Base-by-base conservation (phyloP, 331 rosid species). In the Quercus lobata region DNA sequence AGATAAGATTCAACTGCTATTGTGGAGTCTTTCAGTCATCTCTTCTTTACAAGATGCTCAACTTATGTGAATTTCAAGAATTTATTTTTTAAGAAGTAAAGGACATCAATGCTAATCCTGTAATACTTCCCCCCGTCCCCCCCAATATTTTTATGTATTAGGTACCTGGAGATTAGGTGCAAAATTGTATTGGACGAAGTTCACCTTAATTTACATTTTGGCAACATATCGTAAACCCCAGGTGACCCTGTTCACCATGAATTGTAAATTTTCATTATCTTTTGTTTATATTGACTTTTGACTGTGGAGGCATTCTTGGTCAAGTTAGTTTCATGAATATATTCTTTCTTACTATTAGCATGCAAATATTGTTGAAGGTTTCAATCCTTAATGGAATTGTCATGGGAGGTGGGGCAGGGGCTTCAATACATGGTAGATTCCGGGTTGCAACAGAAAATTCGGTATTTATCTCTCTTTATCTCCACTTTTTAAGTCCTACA, bases 341-440 rank as follows among this genome's bases (percentile, higher is more conserved):
- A 14, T 2, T 12, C 78, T 73, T 70, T 77, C 76, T 66, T 79
- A 74, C 78, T 65, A 25, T 60, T 75, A 62, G 66, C 66, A 34
- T 76, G 58, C 69, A 78, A 81, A 83, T 72, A 44, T 79, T 44
- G 24, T 80, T 85, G 75, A 74, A 95, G 99, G 94, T 95, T 85
- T 95, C 98, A 78, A 86, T 95, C 80, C 97, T 93, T 73, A 75
- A 95, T 78, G 99, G 99, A 77, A 91, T 91, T 57, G 98, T 93
- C 78, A 93, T 95, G 98, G 99, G 99, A 80, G 97, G 99, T 86
- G 98, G 99, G n/a, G 97, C 98, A 19, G 98, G 99, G 56, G 92
- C 80, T 88, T 93, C 99, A 63, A 78, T 93, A 25, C 99, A 95
- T 76, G 98, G 99, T 74, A 91, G 93, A 89, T 93, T 91, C 83